Conservation (phyloP, 1,284 basidiomycete species). For the Cutaneotrichosporon sp. region DNA sequence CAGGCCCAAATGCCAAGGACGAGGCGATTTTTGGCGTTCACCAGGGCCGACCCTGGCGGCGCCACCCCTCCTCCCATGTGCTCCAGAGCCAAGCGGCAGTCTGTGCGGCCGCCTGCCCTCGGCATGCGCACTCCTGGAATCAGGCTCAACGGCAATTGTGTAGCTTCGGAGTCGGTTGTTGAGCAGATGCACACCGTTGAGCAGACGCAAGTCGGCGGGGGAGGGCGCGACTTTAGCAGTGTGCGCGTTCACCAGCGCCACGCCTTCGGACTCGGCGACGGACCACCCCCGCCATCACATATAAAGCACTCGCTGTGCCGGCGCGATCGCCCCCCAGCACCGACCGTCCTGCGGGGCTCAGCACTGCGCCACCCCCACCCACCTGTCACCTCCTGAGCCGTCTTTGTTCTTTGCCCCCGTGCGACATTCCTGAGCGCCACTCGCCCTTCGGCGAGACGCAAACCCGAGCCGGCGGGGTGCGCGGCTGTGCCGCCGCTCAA, state of each 20-base stretch:
- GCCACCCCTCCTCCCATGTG: not conserved
- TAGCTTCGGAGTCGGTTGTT: not conserved
- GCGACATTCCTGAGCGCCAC: not conserved
- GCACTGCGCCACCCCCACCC: not conserved
- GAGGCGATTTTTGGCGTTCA: too few species aligned
- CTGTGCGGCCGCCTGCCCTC: not conserved
- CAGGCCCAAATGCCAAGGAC: too few species aligned
- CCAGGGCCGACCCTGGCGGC: not conserved
- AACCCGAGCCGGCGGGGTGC: not conserved
- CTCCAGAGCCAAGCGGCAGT: not conserved
- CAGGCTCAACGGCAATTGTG: not conserved
- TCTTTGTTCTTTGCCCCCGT: not conserved
- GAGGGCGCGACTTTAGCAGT: not conserved
- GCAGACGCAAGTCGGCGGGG: not conserved
- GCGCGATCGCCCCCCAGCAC: not conserved
- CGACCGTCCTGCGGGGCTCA: not conserved
- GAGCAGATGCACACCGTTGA: not conserved
- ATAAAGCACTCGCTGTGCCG: not conserved
- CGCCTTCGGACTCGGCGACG: not conserved
- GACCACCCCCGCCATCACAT: not conserved
- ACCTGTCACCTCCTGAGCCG: not conserved
- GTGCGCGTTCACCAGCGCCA: slow-evolving; percentile 1
- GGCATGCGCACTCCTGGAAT: not conserved
- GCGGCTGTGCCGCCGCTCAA: not conserved
- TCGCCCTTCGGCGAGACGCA: not conserved